These are phyloP conservation scores for Berberis thunbergii DNA, from an alignment of 164 flowering plant species.

Conservation along the genomic window DNA sequence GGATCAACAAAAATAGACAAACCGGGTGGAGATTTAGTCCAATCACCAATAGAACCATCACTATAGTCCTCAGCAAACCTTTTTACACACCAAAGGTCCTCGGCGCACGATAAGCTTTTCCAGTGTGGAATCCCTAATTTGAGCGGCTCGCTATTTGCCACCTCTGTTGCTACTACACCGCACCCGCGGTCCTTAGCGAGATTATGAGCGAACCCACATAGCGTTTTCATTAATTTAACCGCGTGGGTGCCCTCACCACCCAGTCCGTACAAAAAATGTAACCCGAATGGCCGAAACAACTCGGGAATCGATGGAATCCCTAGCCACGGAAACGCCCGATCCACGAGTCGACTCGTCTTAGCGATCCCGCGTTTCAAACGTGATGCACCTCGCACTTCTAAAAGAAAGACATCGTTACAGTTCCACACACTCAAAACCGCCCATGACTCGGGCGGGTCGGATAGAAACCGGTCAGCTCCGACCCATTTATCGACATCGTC, in stretches of 20 bases:
- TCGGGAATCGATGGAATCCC: constrained; percentile 77
- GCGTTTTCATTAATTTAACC: constrained; percentile 28
- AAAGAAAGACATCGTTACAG: constrained; percentile 49
- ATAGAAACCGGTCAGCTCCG: constrained; percentile 43
- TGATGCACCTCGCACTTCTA: constrained; percentile 83
- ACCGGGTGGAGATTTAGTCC: constrained; percentile 85
- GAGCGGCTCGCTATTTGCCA: constrained; percentile 62
- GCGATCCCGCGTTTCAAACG: constrained; percentile 30
- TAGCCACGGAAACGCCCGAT: constrained; percentile 64
- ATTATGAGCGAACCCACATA: constrained; percentile 80
- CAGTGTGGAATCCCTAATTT: constrained; percentile 74
- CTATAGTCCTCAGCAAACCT: constrained; percentile 71
- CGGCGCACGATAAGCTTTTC: constrained; percentile 69
- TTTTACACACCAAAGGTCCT: constrained; percentile 94
- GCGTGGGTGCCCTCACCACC: constrained; percentile 73
- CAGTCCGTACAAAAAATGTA: constrained; percentile 75
- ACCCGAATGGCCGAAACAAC: constrained; percentile 74
- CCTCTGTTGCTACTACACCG: constrained; percentile 82
- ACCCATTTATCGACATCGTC: constrained; percentile 30
- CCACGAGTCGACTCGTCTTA: constrained; percentile 56
- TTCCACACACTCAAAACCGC: constrained; percentile 85
- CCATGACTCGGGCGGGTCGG: constrained; percentile 79
- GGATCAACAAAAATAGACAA: constrained; percentile 91
- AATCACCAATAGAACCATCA: constrained; percentile 85
- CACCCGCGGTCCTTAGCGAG: constrained; percentile 61